A percentile compares a stretch with the other conserved stretches of the same genome.
Evolutionary conservation across 2,329 filamentous ascomycete species (phyloP).

Genomic region (Penicillium sp.): DNA sequence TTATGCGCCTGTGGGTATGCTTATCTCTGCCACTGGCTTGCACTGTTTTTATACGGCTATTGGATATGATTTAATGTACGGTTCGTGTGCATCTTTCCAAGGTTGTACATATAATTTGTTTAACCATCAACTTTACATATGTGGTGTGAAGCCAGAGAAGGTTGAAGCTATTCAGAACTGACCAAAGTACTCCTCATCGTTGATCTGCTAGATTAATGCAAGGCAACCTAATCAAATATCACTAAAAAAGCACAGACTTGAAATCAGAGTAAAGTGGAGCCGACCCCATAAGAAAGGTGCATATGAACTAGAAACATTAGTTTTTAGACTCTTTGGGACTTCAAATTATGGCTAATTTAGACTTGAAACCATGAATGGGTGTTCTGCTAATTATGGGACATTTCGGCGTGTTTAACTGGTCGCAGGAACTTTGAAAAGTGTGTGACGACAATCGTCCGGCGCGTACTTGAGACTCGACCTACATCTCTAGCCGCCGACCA

Average conservation of each 20-base stretch:
- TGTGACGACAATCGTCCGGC: conserved; percentile 20
- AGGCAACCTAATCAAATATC: not conserved
- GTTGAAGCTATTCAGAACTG: not conserved
- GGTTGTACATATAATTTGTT: too few relatives aligned
- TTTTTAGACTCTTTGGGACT: not conserved
- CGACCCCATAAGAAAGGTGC: not conserved
- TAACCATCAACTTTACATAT: too few relatives aligned
- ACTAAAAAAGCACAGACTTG: not conserved
- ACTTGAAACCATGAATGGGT: not conserved
- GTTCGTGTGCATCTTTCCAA: too few relatives aligned
- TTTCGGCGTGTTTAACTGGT: conserved; percentile 7
- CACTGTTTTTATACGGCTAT: not conserved
- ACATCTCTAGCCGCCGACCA: conserved; percentile 25
- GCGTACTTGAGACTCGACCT: conserved; percentile 21
- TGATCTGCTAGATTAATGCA: not conserved
- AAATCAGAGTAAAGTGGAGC: not conserved
- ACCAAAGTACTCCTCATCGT: not conserved
- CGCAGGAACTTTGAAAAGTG: not conserved
- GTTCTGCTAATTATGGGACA: conserved; percentile 26
- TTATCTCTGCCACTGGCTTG: not conserved
- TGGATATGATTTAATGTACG: too few relatives aligned
- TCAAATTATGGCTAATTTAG: not conserved
- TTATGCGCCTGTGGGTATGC: not conserved
- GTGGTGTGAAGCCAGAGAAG: not conserved
- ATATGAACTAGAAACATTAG: not conserved